Conservation (phyloP, 495 filamentous ascomycete species). For the Sordaria brevicollis region DNA sequence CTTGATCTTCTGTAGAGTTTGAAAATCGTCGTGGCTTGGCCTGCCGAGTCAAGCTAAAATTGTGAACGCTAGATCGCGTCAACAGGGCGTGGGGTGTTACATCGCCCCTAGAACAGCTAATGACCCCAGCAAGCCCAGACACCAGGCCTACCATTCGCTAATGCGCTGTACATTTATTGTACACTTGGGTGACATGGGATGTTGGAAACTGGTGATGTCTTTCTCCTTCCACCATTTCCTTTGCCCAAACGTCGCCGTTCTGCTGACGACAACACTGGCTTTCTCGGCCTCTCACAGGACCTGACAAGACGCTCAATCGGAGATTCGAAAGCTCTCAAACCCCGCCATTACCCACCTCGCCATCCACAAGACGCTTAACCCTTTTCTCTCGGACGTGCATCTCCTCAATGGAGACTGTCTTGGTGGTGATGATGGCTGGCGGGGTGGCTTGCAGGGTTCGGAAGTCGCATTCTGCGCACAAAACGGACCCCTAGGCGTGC, state of each 20-base stretch:
- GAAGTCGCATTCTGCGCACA: background rate
- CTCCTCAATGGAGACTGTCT: conserved; percentile 7
- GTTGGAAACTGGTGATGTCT: background rate
- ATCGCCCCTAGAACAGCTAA: background rate
- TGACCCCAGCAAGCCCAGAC: background rate
- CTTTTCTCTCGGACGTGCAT: conserved; percentile 25
- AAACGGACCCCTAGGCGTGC: background rate
- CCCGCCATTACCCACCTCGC: background rate
- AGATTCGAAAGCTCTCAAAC: background rate
- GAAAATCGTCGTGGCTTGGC: background rate
- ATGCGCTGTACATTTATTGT: background rate
- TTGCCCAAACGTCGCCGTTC: background rate
- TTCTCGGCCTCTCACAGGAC: background rate
- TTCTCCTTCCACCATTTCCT: background rate
- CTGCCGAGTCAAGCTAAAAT: background rate
- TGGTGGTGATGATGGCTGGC: conserved; percentile 5
- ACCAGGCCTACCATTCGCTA: background rate
- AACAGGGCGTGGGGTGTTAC: background rate
- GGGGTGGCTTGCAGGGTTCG: background rate
- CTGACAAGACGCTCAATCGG: background rate
- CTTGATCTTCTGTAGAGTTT: background rate
- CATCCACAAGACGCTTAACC: conserved; percentile 14
- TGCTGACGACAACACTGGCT: background rate
- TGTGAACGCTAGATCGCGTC: background rate
- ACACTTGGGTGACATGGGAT: background rate